Percentiles rank a stretch among this genome's conserved stretches.
Conservation (phyloP, 1,284 basidiomycete species). For the Malassezia vespertilionis region DNA sequence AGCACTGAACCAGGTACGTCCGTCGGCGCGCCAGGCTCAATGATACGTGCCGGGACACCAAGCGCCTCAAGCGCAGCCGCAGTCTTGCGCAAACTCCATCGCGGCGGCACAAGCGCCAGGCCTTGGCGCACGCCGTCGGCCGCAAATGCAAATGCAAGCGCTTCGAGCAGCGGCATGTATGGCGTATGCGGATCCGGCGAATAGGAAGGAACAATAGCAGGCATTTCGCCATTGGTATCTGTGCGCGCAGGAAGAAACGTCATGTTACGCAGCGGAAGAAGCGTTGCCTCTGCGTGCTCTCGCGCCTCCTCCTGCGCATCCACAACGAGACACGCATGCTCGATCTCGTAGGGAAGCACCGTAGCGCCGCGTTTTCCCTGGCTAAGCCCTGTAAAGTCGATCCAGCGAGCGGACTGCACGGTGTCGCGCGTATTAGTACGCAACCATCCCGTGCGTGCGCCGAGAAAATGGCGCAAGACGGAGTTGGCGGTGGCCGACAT, state of each 20-base stretch:
- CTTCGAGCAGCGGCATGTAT: constrained; percentile 34
- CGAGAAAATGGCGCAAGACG: constrained; percentile 43
- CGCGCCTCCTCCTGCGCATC: constrained; percentile 18
- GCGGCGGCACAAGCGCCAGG: constrained; percentile 35
- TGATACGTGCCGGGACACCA: constrained; percentile 27
- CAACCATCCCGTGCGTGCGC: constrained; percentile 43
- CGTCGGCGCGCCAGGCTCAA: constrained; percentile 1
- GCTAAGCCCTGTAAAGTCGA: constrained; percentile 40
- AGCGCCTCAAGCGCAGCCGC: constrained; percentile 25
- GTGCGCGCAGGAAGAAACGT: neutral
- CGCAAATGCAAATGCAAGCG: constrained; percentile 36
- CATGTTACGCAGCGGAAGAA: constrained; percentile 23
- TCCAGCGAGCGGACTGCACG: constrained; percentile 30
- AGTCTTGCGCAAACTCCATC: constrained; percentile 31
- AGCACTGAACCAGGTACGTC: constrained; percentile 22
- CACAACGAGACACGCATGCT: constrained; percentile 38
- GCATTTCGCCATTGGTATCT: neutral
- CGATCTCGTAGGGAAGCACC: constrained; percentile 29
- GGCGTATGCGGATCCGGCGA: constrained; percentile 24
- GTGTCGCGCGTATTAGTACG: constrained; percentile 30
- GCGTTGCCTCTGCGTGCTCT: constrained; percentile 13
- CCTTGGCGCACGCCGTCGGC: constrained; percentile 26
- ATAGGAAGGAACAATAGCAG: constrained; percentile 8
- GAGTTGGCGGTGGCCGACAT: constrained; percentile 43
- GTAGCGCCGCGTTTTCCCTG: constrained; percentile 16